These are phyloP conservation scores for Chamaecyparis obtusa DNA, from an alignment of 75 land plant genomes.

Conservation along the genomic window DNA sequence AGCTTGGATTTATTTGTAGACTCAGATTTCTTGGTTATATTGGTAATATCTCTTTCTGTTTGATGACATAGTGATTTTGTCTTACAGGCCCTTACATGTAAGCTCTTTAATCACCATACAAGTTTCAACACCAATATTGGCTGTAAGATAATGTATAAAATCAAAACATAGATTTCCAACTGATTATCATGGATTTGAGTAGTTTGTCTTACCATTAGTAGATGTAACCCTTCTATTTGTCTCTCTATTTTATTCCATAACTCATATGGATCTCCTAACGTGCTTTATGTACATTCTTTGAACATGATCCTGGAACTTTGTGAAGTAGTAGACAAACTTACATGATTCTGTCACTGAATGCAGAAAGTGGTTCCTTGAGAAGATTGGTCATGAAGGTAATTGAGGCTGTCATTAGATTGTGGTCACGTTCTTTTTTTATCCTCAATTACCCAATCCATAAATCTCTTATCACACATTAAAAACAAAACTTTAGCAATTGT, in stretches of 20 bases:
- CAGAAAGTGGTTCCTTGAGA: constrained; percentile 97
- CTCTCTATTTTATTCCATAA: neutral
- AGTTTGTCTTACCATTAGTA: neutral
- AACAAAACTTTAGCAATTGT: neutral
- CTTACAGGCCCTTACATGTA: constrained; percentile 94
- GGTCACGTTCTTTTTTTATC: neutral
- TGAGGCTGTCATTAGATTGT: neutral
- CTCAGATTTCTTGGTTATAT: neutral
- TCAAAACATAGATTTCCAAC: neutral
- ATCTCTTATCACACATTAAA: neutral
- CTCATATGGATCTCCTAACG: neutral
- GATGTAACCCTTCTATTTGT: neutral
- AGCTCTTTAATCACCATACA: constrained; percentile 26
- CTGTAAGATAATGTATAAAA: constrained; percentile 1
- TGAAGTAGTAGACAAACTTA: too few species aligned
- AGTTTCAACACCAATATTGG: neutral
- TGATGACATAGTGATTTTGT: neutral
- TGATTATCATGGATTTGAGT: neutral
- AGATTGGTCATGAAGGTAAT: constrained; percentile 95
- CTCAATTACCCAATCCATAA: neutral
- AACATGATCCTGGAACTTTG: neutral
- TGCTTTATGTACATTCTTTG: neutral
- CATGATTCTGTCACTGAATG: constrained; percentile 5
- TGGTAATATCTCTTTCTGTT: neutral
- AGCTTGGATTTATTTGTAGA: neutral